These are phyloP conservation scores for Arabidopsis hybrid DNA, from an alignment of 441 rosid species.

Conservation along the genomic window DNA sequence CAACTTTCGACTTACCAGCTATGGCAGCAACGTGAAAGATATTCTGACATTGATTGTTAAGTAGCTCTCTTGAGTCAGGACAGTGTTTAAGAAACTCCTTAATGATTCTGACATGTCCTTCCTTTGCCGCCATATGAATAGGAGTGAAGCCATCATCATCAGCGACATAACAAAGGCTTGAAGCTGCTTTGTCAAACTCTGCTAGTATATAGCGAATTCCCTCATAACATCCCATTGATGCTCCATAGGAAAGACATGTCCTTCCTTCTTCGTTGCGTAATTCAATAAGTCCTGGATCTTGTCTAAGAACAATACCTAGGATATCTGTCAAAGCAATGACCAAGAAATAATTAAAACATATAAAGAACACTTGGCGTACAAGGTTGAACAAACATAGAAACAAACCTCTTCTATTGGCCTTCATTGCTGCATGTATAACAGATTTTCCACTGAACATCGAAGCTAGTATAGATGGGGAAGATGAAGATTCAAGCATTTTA, in stretches of 20 bases:
- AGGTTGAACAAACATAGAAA: neutral
- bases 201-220: no score
- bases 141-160: constrained; percentile 33
- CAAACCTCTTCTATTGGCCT: constrained; percentile 13
- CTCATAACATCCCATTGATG: constrained; percentile 21
- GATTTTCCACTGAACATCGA: neutral
- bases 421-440: constrained; percentile 25
- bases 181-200: no score
- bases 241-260: constrained; percentile 30
- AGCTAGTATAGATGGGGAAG: neutral
- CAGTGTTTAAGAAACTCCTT: constrained; percentile 23
- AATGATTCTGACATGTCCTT: constrained; percentile 19
- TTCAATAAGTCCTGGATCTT: constrained; percentile 3
- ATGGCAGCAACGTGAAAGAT: constrained; percentile 30
- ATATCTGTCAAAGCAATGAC: constrained; percentile 15
- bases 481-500: constrained; percentile 1
- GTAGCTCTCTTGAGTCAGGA: constrained; percentile 25
- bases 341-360: neutral
- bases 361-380: neutral
- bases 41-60: constrained; percentile 11
- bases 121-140: constrained; percentile 17
- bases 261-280: constrained; percentile 13
- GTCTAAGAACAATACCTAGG: constrained; percentile 10
- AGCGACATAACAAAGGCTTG: neutral
- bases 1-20: constrained; percentile 23